Conservation (phyloP, 2,329 filamentous ascomycete species). For the Berkeleyomyces basicola region DNA sequence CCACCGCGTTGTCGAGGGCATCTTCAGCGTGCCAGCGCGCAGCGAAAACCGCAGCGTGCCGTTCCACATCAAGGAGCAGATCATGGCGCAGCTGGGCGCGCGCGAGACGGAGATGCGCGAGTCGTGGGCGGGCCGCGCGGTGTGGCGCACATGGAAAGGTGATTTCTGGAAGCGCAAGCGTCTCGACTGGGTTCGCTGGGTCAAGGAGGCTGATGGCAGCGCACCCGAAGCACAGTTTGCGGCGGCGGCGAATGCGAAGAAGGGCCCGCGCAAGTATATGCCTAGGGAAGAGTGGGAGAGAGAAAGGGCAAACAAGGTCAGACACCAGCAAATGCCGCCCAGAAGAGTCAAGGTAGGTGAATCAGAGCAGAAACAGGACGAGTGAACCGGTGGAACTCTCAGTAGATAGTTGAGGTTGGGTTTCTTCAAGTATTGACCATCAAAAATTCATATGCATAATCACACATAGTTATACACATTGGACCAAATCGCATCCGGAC, state of each 20-base stretch:
- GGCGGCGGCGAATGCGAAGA: constrained; percentile 4
- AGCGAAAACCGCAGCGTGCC: constrained; percentile 31
- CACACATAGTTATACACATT: too few species aligned
- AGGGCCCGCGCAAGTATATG: constrained; percentile 8
- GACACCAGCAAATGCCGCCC: constrained; percentile 6
- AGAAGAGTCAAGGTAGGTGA: constrained; percentile 2
- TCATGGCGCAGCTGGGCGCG: constrained; percentile 32
- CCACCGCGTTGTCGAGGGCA: constrained; percentile 33
- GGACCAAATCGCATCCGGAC: too few species aligned
- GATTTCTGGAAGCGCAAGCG: constrained; percentile 38
- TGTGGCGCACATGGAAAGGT: constrained; percentile 42
- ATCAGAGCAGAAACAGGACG: not conserved
- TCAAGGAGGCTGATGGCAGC: constrained; percentile 26
- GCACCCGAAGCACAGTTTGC: constrained; percentile 9
- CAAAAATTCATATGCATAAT: not conserved
- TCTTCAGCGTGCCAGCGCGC: constrained; percentile 33
- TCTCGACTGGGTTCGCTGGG: constrained; percentile 40
- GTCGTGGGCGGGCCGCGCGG: constrained; percentile 36
- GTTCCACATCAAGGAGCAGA: constrained; percentile 40
- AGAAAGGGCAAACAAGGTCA: constrained; percentile 7
- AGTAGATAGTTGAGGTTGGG: not conserved
- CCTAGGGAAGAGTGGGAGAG: constrained; percentile 11
- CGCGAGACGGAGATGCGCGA: constrained; percentile 34
- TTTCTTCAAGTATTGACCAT: not conserved
- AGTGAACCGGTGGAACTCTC: not conserved